Conservation (phyloP, 345 rosid species). For the Mangifera indica region DNA sequence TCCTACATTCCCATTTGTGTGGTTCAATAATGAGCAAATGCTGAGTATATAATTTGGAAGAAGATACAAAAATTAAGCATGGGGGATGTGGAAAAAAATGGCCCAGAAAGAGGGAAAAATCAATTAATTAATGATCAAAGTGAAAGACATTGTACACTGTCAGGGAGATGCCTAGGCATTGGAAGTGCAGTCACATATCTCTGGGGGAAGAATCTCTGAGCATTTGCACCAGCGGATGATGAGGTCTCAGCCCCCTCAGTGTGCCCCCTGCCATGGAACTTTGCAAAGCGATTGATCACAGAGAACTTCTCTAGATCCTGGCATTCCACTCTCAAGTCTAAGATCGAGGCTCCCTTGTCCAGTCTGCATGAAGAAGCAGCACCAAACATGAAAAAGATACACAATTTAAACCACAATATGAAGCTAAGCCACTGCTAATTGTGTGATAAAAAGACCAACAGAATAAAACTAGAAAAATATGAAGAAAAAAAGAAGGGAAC, state of each 20-base stretch:
- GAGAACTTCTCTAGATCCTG: slow-evolving; percentile 77
- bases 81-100: slow-evolving; percentile 28
- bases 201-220: slow-evolving; percentile 57
- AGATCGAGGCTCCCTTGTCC: slow-evolving; percentile 58
- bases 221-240: slow-evolving; percentile 38
- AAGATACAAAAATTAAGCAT: slow-evolving; percentile 16
- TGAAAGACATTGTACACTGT: slow-evolving; percentile 84
- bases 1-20: slow-evolving; percentile 30
- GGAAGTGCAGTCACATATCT: slow-evolving; percentile 86
- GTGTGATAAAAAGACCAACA: slow-evolving; percentile 10
- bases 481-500: background rate
- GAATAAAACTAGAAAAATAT: background rate
- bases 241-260: slow-evolving; percentile 48
- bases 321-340: slow-evolving; percentile 78
- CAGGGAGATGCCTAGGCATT: slow-evolving; percentile 85
- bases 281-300: slow-evolving; percentile 90
- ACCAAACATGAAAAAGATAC: slow-evolving; percentile 12
- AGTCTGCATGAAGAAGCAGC: slow-evolving; percentile 46
- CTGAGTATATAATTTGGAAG: slow-evolving; percentile 24
- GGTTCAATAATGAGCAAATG: slow-evolving; percentile 30
- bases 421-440: background rate
- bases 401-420: background rate
- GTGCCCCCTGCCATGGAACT: slow-evolving; percentile 70
- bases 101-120: slow-evolving; percentile 29
- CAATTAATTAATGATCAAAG: slow-evolving; percentile 62